phyloP scores from a whole-genome alignment of 1,284 basidiomycete genomes.

The Meira nashicola region DNA sequence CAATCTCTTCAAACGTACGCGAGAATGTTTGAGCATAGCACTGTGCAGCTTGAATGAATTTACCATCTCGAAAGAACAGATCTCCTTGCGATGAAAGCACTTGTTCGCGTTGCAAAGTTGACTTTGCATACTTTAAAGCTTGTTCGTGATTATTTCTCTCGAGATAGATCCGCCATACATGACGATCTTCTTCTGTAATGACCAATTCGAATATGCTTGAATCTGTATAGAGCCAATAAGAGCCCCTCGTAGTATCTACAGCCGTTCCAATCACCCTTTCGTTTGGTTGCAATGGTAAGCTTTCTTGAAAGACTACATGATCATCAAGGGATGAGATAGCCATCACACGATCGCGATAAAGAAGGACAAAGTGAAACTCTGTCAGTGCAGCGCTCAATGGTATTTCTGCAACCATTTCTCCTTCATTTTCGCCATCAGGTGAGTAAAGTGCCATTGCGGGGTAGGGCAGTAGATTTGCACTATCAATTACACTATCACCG shows the following conservation, averaged over 20 bases:
- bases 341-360: slow-evolving; percentile 74
- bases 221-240: slow-evolving; percentile 92
- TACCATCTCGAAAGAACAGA: slow-evolving; percentile 72
- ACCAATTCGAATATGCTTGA: slow-evolving; percentile 84
- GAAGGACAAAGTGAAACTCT: slow-evolving; percentile 83
- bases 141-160: slow-evolving; percentile 70
- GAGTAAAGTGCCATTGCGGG: slow-evolving; percentile 23
- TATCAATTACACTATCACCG: slow-evolving; percentile 71
- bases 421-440: slow-evolving; percentile 15
- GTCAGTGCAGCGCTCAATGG: slow-evolving; percentile 72
- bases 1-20: slow-evolving; percentile 83
- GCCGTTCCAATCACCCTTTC: slow-evolving; percentile 42
- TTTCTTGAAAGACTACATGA: slow-evolving; percentile 75
- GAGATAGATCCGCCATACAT: slow-evolving; percentile 90
- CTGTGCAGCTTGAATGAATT: slow-evolving; percentile 85
- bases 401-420: slow-evolving; percentile 28
- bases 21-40: slow-evolving; percentile 68
- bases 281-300: slow-evolving; percentile 32
- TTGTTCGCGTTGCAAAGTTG: slow-evolving; percentile 74
- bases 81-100: slow-evolving; percentile 81
- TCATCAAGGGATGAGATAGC: slow-evolving; percentile 78
- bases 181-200: slow-evolving; percentile 79
- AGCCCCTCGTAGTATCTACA: slow-evolving; percentile 75
- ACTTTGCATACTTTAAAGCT: slow-evolving; percentile 77
- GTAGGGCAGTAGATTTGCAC: slow-evolving; percentile 57